Conservation (phyloP, 73 alveolate genomes). For the Paramecium biaurelia region DNA sequence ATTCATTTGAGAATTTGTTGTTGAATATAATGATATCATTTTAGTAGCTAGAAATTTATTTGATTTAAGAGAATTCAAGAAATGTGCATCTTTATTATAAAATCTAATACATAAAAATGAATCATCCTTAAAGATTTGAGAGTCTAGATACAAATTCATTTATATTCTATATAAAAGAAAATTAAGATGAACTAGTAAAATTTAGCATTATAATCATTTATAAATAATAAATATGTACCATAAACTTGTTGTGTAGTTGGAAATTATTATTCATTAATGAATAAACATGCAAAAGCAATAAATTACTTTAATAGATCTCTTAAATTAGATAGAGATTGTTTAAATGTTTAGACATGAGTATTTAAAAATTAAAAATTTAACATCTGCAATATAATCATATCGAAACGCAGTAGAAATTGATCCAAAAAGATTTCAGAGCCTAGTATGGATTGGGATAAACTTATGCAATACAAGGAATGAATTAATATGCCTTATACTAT, state of each 20-base stretch:
- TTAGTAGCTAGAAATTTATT: conserved; percentile 89
- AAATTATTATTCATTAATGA: conserved; percentile 92
- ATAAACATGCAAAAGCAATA: conserved; percentile 98
- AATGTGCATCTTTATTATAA: conserved; percentile 81
- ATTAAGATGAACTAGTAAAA: conserved; percentile 95
- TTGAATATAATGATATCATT: conserved; percentile 69
- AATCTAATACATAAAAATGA: conserved; percentile 77
- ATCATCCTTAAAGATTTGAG: conserved; percentile 93
- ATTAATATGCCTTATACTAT: conserved; percentile 94
- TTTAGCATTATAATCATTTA: conserved; percentile 93
- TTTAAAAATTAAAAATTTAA: conserved; percentile 96
- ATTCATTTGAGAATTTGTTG: conserved; percentile 77
- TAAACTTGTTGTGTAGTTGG: conserved; percentile 99
- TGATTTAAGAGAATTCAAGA: conserved; percentile 93
- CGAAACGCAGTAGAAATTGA: conserved; percentile 98
- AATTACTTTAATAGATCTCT: conserved; percentile 93
- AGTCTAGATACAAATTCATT: conserved; percentile 93
- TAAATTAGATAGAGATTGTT: conserved; percentile 88
- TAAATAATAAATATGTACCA: conserved; percentile 97
- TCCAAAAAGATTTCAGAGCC: conserved; percentile 97
- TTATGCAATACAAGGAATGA: conserved; percentile 92
- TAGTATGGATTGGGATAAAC: conserved; percentile 98
- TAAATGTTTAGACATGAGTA: conserved; percentile 98
- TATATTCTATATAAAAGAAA: conserved; percentile 97
- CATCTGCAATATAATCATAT: conserved; percentile 97